Evolutionary conservation across 1,284 basidiomycete species (phyloP).

Genomic region (Volvariella surrecta): DNA sequence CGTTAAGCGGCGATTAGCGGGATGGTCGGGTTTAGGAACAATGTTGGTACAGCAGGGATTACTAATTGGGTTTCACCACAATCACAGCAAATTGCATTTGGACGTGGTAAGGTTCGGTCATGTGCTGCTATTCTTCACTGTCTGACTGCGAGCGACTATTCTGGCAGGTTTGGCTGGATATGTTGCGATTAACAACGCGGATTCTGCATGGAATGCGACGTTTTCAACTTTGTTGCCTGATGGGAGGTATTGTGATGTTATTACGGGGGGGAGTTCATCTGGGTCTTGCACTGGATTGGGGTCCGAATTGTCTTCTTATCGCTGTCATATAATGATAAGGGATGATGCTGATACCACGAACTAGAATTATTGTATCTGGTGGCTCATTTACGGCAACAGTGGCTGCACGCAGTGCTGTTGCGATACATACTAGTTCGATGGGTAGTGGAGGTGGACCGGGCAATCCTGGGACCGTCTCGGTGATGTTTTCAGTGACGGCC

Average conservation of each 20-base stretch:
- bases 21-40: constrained; percentile 58
- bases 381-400: constrained; percentile 48
- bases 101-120: constrained; percentile 28
- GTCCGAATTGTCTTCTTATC: constrained; percentile 31
- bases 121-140: background rate
- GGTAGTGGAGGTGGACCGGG: constrained; percentile 9
- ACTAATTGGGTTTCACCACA: constrained; percentile 50
- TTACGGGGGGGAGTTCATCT: constrained; percentile 32
- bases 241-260: constrained; percentile 58
- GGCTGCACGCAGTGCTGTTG: constrained; percentile 44
- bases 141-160: background rate
- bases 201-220: constrained; percentile 41
- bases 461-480: constrained; percentile 19
- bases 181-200: constrained; percentile 58
- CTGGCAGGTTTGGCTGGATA: constrained; percentile 41
- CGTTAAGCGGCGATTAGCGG: constrained; percentile 48
- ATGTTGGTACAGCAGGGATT: constrained; percentile 39
- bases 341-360: background rate
- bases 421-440: constrained; percentile 43
- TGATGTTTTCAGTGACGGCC: constrained; percentile 45
- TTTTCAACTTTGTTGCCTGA: constrained; percentile 48
- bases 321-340: too few relatives aligned
- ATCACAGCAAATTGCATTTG: constrained; percentile 53
- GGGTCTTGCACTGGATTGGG: constrained; percentile 40
- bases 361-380: constrained; percentile 41